Conservation (phyloP, 2,329 filamentous ascomycete genomes). For the Monilinia aucupariae region DNA sequence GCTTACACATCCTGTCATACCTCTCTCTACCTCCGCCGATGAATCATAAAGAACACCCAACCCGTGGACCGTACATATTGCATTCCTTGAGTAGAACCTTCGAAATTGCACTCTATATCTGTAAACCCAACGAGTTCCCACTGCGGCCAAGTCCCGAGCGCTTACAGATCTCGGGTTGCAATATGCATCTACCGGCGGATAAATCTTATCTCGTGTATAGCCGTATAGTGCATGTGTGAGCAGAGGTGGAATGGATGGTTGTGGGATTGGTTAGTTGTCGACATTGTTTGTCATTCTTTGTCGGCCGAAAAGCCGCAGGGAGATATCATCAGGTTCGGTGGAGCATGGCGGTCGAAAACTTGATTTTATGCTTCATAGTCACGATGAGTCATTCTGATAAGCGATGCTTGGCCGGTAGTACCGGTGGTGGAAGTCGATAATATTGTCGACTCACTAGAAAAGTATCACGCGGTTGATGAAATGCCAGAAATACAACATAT, state of each 20-base stretch:
- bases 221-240: neutral
- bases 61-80: too few relatives aligned
- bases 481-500: too few relatives aligned
- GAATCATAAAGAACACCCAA: neutral
- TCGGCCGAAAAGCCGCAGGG: neutral
- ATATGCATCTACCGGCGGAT: neutral
- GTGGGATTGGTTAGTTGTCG: neutral
- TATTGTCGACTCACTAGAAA: neutral
- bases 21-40: neutral
- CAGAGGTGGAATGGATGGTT: neutral
- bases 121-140: neutral
- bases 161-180: neutral
- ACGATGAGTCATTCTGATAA: neutral
- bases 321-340: neutral
- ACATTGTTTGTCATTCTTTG: neutral
- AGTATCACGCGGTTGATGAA: too few relatives aligned
- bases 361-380: neutral
- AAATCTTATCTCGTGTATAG: neutral
- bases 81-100: neutral
- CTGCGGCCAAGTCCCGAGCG: neutral
- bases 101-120: neutral
- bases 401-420: neutral
- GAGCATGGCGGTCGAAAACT: neutral
- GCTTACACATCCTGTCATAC: neutral
- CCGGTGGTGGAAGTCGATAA: too few relatives aligned